These are phyloP conservation scores for Tuber borchii DNA, from an alignment of 495 filamentous ascomycete species.

Conservation along the genomic window DNA sequence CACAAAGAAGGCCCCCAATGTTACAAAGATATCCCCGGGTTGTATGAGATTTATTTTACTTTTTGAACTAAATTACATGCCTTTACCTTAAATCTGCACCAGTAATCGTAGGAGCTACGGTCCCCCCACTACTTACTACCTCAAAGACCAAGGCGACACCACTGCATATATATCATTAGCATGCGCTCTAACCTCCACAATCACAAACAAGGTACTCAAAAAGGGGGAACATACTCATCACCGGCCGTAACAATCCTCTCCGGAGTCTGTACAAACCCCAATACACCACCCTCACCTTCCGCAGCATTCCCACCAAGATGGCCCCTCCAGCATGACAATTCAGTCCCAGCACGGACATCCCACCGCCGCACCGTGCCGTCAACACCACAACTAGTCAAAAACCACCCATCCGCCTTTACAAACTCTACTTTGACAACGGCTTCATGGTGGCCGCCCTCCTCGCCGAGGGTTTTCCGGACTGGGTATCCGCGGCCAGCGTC, in stretches of 20 bases:
- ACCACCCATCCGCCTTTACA: constrained; percentile 53
- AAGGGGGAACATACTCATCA: constrained; percentile 68
- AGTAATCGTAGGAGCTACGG: constrained; percentile 13
- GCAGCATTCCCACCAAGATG: constrained; percentile 81
- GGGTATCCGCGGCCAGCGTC: constrained; percentile 79
- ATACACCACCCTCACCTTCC: constrained; percentile 73
- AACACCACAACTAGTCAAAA: constrained; percentile 75
- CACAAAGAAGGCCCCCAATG: background rate
- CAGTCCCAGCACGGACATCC: constrained; percentile 76
- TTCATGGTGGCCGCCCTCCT: constrained; percentile 62
- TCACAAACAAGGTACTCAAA: constrained; percentile 51
- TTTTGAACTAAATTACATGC: background rate
- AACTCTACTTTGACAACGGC: constrained; percentile 92
- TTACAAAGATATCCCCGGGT: background rate
- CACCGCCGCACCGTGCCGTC: constrained; percentile 81
- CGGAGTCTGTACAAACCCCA: constrained; percentile 79
- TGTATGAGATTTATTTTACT: background rate
- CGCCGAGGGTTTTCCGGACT: constrained; percentile 62
- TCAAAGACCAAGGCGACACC: constrained; percentile 36
- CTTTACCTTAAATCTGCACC: constrained; percentile 17
- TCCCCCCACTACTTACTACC: constrained; percentile 9
- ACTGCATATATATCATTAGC: constrained; percentile 20
- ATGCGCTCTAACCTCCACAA: background rate
- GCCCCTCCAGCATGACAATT: constrained; percentile 54
- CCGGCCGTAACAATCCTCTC: constrained; percentile 77